A percentile compares a stretch with the other conserved stretches of the same genome.
phyloP scores from a whole-genome alignment of 805 yeast genomes.

The Ogataea naganishii region DNA sequence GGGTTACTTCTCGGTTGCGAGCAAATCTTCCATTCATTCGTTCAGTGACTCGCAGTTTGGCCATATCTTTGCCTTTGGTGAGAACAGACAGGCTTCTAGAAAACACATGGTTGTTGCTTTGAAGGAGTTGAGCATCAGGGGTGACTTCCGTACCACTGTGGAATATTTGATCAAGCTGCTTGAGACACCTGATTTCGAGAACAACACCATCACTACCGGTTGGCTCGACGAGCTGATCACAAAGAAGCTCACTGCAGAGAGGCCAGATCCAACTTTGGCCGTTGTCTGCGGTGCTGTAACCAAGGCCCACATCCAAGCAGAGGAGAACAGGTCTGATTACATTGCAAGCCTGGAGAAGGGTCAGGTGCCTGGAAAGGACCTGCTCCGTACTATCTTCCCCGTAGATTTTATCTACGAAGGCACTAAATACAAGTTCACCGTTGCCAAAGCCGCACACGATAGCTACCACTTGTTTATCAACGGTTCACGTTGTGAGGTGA shows the following conservation, averaged over 20 bases:
- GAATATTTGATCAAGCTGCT: slow-evolving; percentile 91
- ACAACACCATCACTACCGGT: slow-evolving; percentile 94
- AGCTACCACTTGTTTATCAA: slow-evolving; percentile 84
- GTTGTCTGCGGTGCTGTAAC: slow-evolving; percentile 97
- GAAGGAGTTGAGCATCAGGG: slow-evolving; percentile 92
- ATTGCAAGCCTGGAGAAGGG: slow-evolving; percentile 82
- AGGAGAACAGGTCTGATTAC: slow-evolving; percentile 62
- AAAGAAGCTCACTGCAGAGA: slow-evolving; percentile 89
- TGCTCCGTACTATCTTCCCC: slow-evolving; percentile 81
- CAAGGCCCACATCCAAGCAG: slow-evolving; percentile 80
- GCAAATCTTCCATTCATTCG: slow-evolving; percentile 94
- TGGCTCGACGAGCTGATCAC: slow-evolving; percentile 97
- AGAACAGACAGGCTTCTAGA: slow-evolving; percentile 94
- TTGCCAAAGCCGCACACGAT: slow-evolving; percentile 84
- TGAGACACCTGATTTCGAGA: slow-evolving; percentile 95
- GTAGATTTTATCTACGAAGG: slow-evolving; percentile 96
- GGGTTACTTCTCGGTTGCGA: slow-evolving; percentile 98
- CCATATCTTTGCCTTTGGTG: slow-evolving; percentile 98
- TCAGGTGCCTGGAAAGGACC: slow-evolving; percentile 80
- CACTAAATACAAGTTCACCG: slow-evolving; percentile 86
- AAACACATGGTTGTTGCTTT: slow-evolving; percentile 98
- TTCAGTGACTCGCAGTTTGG: slow-evolving; percentile 99
- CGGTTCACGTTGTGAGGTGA: slow-evolving; percentile 84
- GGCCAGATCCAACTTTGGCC: slow-evolving; percentile 88
- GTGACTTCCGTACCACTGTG: slow-evolving; percentile 97